Evolutionary conservation across 768 basidiomycete genomes (phyloP).

Genomic region (Infundibulicybe gibba): DNA sequence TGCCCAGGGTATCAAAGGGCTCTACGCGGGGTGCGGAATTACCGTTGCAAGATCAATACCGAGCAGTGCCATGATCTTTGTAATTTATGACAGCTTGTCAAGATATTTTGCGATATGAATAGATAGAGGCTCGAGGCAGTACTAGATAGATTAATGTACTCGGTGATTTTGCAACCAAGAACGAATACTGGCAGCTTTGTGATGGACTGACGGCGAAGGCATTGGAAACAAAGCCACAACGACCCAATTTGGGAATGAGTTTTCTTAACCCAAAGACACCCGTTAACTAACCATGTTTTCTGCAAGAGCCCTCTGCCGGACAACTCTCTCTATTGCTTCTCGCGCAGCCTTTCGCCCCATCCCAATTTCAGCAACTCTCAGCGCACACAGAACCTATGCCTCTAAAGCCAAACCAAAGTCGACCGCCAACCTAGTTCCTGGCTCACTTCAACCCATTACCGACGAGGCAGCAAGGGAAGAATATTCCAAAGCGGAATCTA

Average conservation of each 20-base stretch:
- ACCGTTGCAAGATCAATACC: constrained; percentile 81
- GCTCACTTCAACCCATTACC: constrained; percentile 59
- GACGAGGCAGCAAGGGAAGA: constrained; percentile 53
- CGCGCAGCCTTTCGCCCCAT: not conserved
- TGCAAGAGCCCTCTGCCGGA: too few species aligned
- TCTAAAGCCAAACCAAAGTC: constrained; percentile 37
- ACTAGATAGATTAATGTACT: too few species aligned
- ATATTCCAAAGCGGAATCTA: constrained; percentile 56
- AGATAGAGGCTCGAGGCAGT: too few species aligned
- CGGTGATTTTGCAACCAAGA: too few species aligned
- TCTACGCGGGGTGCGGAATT: constrained; percentile 89
- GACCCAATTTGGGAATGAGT: too few species aligned
- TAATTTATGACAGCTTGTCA: constrained; percentile 69
- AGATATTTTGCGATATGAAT: too few species aligned
- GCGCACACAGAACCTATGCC: constrained; percentile 12
- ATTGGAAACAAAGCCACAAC: too few species aligned
- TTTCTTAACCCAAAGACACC: too few species aligned
- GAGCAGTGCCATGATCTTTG: constrained; percentile 85
- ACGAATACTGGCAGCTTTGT: too few species aligned
- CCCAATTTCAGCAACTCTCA: not conserved
- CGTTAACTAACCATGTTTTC: too few species aligned
- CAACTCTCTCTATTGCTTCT: too few species aligned
- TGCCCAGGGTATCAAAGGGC: constrained; percentile 67
- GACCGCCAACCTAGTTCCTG: constrained; percentile 61
- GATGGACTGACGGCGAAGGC: too few species aligned